Conservation (phyloP, 1,284 basidiomycete genomes). For the Pyrrhoderma lamaoense region DNA sequence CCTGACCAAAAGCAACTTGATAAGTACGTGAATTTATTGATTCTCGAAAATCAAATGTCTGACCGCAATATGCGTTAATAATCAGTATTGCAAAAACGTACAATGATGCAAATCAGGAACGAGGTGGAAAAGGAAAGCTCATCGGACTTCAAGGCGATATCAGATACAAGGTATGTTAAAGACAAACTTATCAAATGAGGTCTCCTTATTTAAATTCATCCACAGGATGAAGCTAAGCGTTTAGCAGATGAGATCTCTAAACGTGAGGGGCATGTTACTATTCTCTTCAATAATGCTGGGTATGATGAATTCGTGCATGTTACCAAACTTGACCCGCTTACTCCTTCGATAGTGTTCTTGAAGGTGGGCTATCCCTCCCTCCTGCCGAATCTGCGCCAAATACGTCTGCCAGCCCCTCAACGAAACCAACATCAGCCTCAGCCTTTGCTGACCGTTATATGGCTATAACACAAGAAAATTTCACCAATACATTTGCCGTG, state of each 20-base stretch:
- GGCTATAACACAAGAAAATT: slow-evolving; percentile 33
- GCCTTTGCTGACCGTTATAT: slow-evolving; percentile 35
- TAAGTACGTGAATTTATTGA: slow-evolving; percentile 21
- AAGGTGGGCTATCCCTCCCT: slow-evolving; percentile 13
- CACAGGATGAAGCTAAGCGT: slow-evolving; percentile 38
- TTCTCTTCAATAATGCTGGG: slow-evolving; percentile 36
- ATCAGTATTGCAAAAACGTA: slow-evolving; percentile 31
- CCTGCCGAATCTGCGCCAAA: slow-evolving; percentile 27
- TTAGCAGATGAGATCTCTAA: slow-evolving; percentile 36
- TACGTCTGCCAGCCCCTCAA: slow-evolving; percentile 26
- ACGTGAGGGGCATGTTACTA: slow-evolving; percentile 37
- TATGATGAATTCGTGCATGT: no score
- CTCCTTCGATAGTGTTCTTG: slow-evolving; percentile 14
- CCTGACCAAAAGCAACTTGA: slow-evolving; percentile 39
- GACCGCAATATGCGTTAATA: not conserved
- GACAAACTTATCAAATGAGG: not conserved
- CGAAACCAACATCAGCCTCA: slow-evolving; percentile 28
- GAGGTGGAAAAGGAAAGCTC: slow-evolving; percentile 31
- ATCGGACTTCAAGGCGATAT: slow-evolving; percentile 39
- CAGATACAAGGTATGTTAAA: slow-evolving; percentile 33
- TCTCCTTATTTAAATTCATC: not conserved
- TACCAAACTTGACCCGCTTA: no score
- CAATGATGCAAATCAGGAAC: slow-evolving; percentile 32
- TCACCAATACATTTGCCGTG: slow-evolving; percentile 32
- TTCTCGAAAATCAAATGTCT: not conserved